Base-by-base conservation (phyloP, 2,329 filamentous ascomycete genomes). In the Nothophoma quercina region DNA sequence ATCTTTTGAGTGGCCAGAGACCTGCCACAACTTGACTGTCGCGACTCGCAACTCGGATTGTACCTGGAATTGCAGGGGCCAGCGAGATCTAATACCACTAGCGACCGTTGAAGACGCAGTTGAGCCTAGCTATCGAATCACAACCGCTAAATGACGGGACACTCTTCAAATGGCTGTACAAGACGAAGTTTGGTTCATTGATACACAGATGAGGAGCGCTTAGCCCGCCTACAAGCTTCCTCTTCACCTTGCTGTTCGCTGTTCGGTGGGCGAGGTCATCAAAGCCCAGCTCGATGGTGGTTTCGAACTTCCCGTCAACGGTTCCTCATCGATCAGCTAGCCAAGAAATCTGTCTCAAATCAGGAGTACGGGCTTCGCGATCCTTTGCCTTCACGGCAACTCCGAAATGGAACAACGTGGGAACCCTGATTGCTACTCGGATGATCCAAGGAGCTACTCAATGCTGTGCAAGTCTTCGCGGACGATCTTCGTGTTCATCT, bases 71-170 rank as follows among this genome's bases (percentile, higher is more conserved):
- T 16, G 35, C 51, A 49, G 29, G 51, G 51, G 23, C 33, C 50
- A 45, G 45, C 45, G 51, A 55, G 29, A 44, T 44, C 44, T 26
- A 32, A 21, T 32, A 23, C 10, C 16, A 21, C 48, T 55, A 55
- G 45, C 51, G 51, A 49, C 51, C 51, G 51, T 55, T 55, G 45
- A 12, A 45, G 40, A 50, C 45, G 38, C 44, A 30, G 18, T 50
- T 26, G 21, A 26, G 16, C 7, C 29, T 18, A 6, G 25, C 6
- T 15, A n/a, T 38, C 50, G 30, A 49, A 55, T 40, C 45, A 39
- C 10, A 25, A 15, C 21, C 15, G 30, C 25, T 33, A 15, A 28
- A 16, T 9, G 26, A 33, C 18, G 18, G 16, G 36, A 41, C 15
- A 19, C 28, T 22, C 8, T 19, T 19, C 16, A 39, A 8, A 7